Evolutionary conservation across 2,329 filamentous ascomycete genomes (phyloP).

Genomic region (Myriangium duriaei): DNA sequence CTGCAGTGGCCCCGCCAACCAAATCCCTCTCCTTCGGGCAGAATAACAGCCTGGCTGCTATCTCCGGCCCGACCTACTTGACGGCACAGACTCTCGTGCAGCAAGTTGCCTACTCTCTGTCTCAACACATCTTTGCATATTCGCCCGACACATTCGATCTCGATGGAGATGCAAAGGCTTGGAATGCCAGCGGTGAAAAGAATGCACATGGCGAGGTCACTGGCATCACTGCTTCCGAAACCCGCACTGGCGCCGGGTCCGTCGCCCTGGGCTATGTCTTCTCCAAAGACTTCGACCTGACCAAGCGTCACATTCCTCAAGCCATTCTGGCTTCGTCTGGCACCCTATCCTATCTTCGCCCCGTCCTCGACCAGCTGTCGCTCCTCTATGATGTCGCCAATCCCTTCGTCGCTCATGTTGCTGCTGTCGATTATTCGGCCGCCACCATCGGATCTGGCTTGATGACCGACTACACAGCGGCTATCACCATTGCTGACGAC

Average conservation of each 20-base stretch:
- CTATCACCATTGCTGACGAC: constrained; percentile 74
- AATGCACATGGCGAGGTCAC: constrained; percentile 78
- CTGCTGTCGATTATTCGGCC: constrained; percentile 72
- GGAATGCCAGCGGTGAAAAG: constrained; percentile 55
- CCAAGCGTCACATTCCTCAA: constrained; percentile 84
- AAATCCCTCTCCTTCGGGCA: constrained; percentile 42
- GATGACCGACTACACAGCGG: constrained; percentile 74
- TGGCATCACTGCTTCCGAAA: constrained; percentile 68
- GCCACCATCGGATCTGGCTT: constrained; percentile 51
- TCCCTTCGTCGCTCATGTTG: constrained; percentile 84
- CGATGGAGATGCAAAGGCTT: constrained; percentile 68
- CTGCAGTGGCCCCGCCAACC: constrained; percentile 18
- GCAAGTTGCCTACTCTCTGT: constrained; percentile 88
- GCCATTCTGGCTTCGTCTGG: constrained; percentile 77
- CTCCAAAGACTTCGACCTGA: constrained; percentile 87
- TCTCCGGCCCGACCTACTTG: constrained; percentile 81
- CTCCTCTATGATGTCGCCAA: constrained; percentile 84
- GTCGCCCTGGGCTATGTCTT: constrained; percentile 95
- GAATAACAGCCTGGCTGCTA: constrained; percentile 40
- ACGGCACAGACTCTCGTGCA: constrained; percentile 90
- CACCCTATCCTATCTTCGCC: constrained; percentile 65
- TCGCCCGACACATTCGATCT: constrained; percentile 89
- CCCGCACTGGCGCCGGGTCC: constrained; percentile 74
- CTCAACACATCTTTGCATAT: constrained; percentile 95
- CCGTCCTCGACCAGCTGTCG: constrained; percentile 81